Evolutionary conservation across 768 basidiomycete genomes (phyloP).

Genomic region (Tulasnella sp.): DNA sequence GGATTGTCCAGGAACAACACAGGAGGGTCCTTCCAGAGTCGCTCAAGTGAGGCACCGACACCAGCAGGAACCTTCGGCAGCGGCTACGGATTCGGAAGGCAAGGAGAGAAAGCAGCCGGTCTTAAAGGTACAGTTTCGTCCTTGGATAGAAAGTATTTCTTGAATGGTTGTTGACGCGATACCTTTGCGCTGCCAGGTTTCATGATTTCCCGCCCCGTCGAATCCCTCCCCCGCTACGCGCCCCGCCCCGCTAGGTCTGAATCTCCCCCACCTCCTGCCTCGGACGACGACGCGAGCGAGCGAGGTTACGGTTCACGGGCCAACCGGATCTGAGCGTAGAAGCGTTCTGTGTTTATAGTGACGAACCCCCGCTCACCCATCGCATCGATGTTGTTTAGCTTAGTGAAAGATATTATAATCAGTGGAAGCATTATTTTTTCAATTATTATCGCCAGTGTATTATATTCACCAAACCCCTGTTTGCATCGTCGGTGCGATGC

Average conservation of each 20-base stretch:
- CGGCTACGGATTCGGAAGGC: constrained; percentile 77
- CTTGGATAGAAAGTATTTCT: not conserved
- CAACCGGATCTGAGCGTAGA: too few species aligned
- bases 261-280: not conserved
- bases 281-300: constrained; percentile 8
- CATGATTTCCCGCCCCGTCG: constrained; percentile 63
- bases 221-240: constrained; percentile 59
- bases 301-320: not conserved
- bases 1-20: constrained; percentile 51
- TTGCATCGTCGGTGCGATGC: not conserved
- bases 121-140: constrained; percentile 53
- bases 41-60: constrained; percentile 43
- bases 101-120: constrained; percentile 73
- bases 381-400: too few species aligned
- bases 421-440: too few species aligned
- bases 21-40: constrained; percentile 43
- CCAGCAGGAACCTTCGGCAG: constrained; percentile 37
- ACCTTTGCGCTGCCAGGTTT: constrained; percentile 40
- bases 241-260: not conserved
- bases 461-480: too few species aligned
- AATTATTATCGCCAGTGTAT: too few species aligned
- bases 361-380: too few species aligned
- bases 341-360: too few species aligned
- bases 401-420: too few species aligned
- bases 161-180: too few species aligned